Conservation (phyloP, 2,329 filamentous ascomycete species). For the Arachnomyces sp. region DNA sequence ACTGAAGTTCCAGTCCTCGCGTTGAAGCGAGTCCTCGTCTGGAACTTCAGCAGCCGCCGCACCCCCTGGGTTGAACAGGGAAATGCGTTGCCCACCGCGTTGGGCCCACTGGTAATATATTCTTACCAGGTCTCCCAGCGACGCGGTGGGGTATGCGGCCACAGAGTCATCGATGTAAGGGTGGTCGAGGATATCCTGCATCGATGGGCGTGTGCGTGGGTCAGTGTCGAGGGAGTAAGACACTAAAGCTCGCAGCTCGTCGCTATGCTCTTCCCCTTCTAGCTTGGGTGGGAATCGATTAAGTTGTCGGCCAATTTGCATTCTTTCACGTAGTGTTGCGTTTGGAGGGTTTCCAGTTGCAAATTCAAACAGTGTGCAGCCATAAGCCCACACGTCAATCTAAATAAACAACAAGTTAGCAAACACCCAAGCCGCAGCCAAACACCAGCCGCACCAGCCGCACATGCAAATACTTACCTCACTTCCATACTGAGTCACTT, state of each 20-base stretch:
- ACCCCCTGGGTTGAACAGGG: slow-evolving; percentile 54
- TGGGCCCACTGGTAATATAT: slow-evolving; percentile 44
- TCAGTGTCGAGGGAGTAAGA: slow-evolving; percentile 38
- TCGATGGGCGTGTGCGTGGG: slow-evolving; percentile 37
- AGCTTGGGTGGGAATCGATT: slow-evolving; percentile 37
- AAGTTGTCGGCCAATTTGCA: slow-evolving; percentile 40
- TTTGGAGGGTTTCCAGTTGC: slow-evolving; percentile 44
- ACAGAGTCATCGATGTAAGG: slow-evolving; percentile 37
- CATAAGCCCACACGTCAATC: slow-evolving; percentile 47
- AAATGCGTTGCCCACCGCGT: slow-evolving; percentile 43
- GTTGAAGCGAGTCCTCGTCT: slow-evolving; percentile 36
- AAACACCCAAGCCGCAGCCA: neutral
- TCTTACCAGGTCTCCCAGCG: slow-evolving; percentile 38
- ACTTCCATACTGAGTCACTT: slow-evolving; percentile 36
- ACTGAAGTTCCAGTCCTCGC: slow-evolving; percentile 58
- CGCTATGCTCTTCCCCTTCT: slow-evolving; percentile 35
- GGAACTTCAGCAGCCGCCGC: slow-evolving; percentile 50
- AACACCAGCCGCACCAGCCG: too few species aligned
- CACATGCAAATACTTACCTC: slow-evolving; percentile 29
- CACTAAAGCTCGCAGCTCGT: slow-evolving; percentile 39
- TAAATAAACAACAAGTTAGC: slow-evolving; percentile 14
- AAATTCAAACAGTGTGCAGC: slow-evolving; percentile 43
- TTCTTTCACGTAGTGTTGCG: slow-evolving; percentile 38
- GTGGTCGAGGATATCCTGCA: slow-evolving; percentile 40
- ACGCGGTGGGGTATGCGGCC: slow-evolving; percentile 36